Evolutionary conservation across 306 rosid species (phyloP).

Genomic region (Cucumis hystrix): DNA sequence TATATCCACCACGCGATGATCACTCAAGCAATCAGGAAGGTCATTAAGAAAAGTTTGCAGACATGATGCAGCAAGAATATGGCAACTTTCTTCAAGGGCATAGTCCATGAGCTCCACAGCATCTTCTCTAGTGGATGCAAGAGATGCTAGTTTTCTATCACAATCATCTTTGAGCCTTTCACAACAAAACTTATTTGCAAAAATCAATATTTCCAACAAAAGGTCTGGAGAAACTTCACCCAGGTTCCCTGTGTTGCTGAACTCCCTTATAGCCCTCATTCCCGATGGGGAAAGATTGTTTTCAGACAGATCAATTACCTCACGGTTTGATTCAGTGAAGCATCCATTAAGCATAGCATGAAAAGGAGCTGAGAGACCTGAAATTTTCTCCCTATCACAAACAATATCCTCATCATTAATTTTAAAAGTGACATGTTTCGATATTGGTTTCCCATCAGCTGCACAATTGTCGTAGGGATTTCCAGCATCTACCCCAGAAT

Average conservation of each 20-base stretch:
- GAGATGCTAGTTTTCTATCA: conserved; percentile 64
- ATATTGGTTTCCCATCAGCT: conserved; percentile 31
- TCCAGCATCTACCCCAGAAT: conserved; percentile 2
- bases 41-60: conserved; percentile 67
- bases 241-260: conserved; percentile 46
- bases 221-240: conserved; percentile 46
- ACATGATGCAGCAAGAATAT: conserved; percentile 65
- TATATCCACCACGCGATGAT: conserved; percentile 45
- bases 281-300: conserved; percentile 63
- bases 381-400: conserved; percentile 68
- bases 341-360: conserved; percentile 77
- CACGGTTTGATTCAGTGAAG: conserved; percentile 65
- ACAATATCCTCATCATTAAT: conserved; percentile 60
- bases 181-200: conserved; percentile 75
- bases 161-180: conserved; percentile 67
- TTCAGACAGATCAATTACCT: conserved; percentile 67
- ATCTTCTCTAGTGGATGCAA: conserved; percentile 56
- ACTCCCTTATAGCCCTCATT: conserved; percentile 56
- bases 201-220: conserved; percentile 62
- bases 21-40: conserved; percentile 57
- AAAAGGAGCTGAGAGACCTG: conserved; percentile 76
- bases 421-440: conserved; percentile 38
- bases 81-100: conserved; percentile 61
- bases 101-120: conserved; percentile 73
- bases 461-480: conserved; percentile 28